Percentiles rank a stretch among this genome's conserved stretches.
Conservation (phyloP, 345 rosid genomes). For the Angophora floribunda region DNA sequence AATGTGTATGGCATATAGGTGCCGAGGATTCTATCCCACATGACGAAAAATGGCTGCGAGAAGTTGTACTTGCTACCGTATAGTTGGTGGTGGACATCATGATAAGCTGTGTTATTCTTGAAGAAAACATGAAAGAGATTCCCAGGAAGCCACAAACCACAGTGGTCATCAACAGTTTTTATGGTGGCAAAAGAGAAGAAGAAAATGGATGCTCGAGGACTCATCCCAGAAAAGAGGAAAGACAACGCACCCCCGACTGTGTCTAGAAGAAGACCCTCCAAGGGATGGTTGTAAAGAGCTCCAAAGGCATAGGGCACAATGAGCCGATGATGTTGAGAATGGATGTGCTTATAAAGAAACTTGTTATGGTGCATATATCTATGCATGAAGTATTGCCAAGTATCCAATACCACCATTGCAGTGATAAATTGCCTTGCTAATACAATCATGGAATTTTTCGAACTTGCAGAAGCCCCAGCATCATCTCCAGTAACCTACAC, state of each 20-base stretch:
- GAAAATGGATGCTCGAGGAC: constrained; percentile 68
- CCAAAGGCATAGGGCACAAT: constrained; percentile 85
- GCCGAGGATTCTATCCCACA: constrained; percentile 80
- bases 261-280: constrained; percentile 74
- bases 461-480: constrained; percentile 12
- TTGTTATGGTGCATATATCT: constrained; percentile 80
- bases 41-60: constrained; percentile 72
- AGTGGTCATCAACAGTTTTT: constrained; percentile 82
- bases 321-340: constrained; percentile 79
- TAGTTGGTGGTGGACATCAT: constrained; percentile 81
- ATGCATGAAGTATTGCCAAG: constrained; percentile 89
- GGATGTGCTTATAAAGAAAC: constrained; percentile 71
- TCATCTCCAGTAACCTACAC: constrained; percentile 62
- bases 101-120: constrained; percentile 76
- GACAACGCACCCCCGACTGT: constrained; percentile 79
- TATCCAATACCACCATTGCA: constrained; percentile 69
- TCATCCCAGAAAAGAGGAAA: constrained; percentile 77
- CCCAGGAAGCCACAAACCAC: constrained; percentile 83
- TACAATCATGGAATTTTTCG: constrained; percentile 35
- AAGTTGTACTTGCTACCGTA: constrained; percentile 76
- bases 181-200: constrained; percentile 90
- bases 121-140: constrained; percentile 63
- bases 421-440: constrained; percentile 53
- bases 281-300: constrained; percentile 72
- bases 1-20: constrained; percentile 84